phyloP scores from a whole-genome alignment of 768 basidiomycete species.

The Leccinum longicurvipes region DNA sequence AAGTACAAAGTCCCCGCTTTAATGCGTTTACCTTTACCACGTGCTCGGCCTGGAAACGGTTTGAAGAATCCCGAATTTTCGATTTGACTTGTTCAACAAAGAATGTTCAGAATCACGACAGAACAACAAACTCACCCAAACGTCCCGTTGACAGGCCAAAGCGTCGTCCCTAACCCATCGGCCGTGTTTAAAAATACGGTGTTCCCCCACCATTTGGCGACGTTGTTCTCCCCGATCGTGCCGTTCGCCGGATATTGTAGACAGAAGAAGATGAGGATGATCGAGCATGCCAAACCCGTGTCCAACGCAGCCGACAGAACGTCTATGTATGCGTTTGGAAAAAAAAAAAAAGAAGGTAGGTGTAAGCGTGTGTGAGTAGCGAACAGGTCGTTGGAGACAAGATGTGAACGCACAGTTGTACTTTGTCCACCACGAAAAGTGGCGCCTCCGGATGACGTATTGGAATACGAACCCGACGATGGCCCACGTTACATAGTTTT shows the following conservation, averaged over 20 bases:
- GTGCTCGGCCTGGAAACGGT: neutral
- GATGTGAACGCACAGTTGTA: conserved; percentile 32
- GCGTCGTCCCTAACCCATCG: conserved; percentile 20
- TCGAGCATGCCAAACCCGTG: conserved; percentile 60
- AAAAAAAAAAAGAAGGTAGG: neutral
- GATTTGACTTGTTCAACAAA: conserved; percentile 40
- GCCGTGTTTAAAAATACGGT: conserved; percentile 34
- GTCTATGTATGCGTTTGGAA: conserved; percentile 29
- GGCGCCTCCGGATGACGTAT: conserved; percentile 55
- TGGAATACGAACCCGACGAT: conserved; percentile 69
- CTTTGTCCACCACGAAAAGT: conserved; percentile 71
- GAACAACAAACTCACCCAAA: conserved; percentile 26
- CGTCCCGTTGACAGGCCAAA: conserved; percentile 15
- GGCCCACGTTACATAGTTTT: conserved; percentile 67
- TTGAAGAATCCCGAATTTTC: conserved; percentile 53
- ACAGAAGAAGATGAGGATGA: conserved; percentile 56
- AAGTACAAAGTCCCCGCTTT: neutral
- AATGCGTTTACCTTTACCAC: neutral
- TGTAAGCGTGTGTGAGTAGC: conserved; percentile 7
- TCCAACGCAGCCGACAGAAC: conserved; percentile 72
- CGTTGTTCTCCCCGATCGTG: conserved; percentile 49
- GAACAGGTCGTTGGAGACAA: neutral
- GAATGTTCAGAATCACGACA: neutral
- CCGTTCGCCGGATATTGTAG: conserved; percentile 65
- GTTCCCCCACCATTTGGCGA: conserved; percentile 73